phyloP scores from a whole-genome alignment of 1,284 basidiomycete species.

The Apiotrichum akiyoshidainum region DNA sequence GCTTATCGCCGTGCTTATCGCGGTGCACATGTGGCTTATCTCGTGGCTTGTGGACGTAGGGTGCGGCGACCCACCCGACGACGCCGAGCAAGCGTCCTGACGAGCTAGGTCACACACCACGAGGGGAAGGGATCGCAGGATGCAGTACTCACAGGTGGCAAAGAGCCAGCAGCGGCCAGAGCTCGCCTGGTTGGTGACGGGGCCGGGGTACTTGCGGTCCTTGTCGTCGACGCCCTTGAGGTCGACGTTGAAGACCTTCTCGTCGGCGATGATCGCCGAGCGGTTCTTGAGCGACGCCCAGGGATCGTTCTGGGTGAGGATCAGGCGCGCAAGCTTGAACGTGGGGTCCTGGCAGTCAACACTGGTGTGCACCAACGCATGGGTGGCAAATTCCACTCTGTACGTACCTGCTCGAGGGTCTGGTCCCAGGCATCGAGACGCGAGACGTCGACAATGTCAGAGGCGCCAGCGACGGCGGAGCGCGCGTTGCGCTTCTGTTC shows the following conservation, averaged over 20 bases:
- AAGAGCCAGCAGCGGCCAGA: constrained; percentile 91
- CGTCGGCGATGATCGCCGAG: constrained; percentile 62
- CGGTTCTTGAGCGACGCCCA: constrained; percentile 65
- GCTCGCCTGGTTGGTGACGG: constrained; percentile 81
- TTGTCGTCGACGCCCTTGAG: constrained; percentile 56
- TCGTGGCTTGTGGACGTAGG: no score
- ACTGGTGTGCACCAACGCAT: not conserved
- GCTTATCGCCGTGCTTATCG: no score
- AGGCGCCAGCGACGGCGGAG: not conserved
- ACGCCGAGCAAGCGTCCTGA: no score
- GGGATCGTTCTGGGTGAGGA: constrained; percentile 73
- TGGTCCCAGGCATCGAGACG: constrained; percentile 66
- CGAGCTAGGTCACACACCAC: no score
- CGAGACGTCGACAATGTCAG: constrained; percentile 54
- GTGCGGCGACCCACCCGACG: no score
- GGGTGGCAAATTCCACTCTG: not conserved
- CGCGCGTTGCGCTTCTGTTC: constrained; percentile 1
- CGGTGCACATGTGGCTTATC: no score
- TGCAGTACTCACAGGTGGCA: constrained; percentile 63
- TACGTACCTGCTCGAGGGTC: constrained; percentile 53
- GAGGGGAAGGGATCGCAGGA: no score
- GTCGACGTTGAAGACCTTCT: constrained; percentile 79
- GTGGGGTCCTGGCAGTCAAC: constrained; percentile 55
- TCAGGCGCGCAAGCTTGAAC: constrained; percentile 71
- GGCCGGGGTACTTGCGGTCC: constrained; percentile 55